Conservation (phyloP, 2,329 filamentous ascomycete species). For the Trichophyton benhamiae region DNA sequence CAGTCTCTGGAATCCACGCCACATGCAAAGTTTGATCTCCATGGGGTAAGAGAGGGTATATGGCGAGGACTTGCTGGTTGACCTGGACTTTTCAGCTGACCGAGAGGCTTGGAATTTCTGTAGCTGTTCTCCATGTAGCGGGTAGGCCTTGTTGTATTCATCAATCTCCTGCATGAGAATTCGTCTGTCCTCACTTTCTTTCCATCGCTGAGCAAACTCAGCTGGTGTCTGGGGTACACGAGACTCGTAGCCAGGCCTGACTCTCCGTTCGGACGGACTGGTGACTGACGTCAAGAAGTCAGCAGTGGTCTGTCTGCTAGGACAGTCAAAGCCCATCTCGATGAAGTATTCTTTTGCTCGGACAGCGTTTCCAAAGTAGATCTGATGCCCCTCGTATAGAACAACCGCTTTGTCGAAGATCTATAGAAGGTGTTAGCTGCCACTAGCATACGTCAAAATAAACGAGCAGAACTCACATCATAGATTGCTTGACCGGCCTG, state of each 20-base stretch:
- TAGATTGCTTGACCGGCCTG: conserved; percentile 77
- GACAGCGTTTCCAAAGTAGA: conserved; percentile 58
- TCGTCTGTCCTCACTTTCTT: conserved; percentile 39
- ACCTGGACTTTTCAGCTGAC: conserved; percentile 33
- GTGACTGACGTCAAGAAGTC: conserved; percentile 76
- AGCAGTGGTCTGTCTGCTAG: conserved; percentile 65
- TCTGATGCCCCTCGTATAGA: conserved; percentile 62
- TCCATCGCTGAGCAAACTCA: conserved; percentile 52
- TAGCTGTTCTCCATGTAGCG: conserved; percentile 21
- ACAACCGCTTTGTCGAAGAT: conserved; percentile 76
- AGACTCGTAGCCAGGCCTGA: conserved; percentile 45
- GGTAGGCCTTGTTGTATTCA: conserved; percentile 32
- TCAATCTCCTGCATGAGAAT: conserved; percentile 33
- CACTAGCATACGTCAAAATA: conserved; percentile 6
- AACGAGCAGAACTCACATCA: conserved; percentile 22
- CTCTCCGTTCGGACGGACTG: conserved; percentile 67
- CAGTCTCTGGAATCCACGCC: conserved; percentile 67
- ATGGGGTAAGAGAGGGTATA: conserved; percentile 68
- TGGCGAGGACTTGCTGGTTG: conserved; percentile 55
- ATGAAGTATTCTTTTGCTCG: conserved; percentile 66
- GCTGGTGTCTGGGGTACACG: conserved; percentile 55
- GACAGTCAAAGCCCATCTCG: conserved; percentile 58
- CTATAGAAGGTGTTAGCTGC: conserved; percentile 15
- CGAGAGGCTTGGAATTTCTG: conserved; percentile 21
- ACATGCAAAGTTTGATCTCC: conserved; percentile 67